These are phyloP conservation scores for Suillus brevipes DNA, from an alignment of 768 basidiomycete species.

Conservation along the genomic window DNA sequence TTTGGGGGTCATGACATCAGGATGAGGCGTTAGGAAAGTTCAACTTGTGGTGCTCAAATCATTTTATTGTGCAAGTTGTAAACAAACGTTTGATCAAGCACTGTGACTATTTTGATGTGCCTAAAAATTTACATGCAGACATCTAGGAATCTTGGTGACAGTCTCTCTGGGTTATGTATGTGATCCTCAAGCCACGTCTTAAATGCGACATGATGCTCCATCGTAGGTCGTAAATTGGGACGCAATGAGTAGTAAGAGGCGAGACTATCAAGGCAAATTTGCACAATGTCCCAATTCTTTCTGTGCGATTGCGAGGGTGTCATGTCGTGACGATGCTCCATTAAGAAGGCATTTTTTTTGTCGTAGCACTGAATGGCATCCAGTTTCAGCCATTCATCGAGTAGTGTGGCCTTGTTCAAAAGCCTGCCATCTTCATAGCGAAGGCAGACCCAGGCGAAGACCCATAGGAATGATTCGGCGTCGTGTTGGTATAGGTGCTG, in stretches of 20 bases:
- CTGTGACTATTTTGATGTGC: too few species aligned
- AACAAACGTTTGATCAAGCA: neutral
- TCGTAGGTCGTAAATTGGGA: neutral
- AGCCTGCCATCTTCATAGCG: neutral
- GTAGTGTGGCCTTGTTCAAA: neutral
- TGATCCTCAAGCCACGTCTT: too few species aligned
- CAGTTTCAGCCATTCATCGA: neutral
- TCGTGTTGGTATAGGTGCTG: neutral
- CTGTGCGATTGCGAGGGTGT: neutral
- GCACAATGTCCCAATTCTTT: neutral
- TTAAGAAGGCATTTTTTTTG: neutral
- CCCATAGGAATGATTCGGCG: constrained; percentile 2
- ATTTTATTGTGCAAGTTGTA: neutral
- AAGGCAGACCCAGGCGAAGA: constrained; percentile 1
- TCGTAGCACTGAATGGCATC: neutral
- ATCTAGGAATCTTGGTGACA: neutral
- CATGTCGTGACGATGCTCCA: accelerated
- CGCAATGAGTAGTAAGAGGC: neutral
- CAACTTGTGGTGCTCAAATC: neutral
- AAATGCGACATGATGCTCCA: neutral
- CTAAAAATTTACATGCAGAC: neutral
- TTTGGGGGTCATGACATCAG: neutral
- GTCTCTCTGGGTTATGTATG: too few species aligned
- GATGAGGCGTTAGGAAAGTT: neutral
- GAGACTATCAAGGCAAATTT: too few species aligned